Conservation (phyloP, 2,329 filamentous ascomycete genomes). For the Cercospora sojina region DNA sequence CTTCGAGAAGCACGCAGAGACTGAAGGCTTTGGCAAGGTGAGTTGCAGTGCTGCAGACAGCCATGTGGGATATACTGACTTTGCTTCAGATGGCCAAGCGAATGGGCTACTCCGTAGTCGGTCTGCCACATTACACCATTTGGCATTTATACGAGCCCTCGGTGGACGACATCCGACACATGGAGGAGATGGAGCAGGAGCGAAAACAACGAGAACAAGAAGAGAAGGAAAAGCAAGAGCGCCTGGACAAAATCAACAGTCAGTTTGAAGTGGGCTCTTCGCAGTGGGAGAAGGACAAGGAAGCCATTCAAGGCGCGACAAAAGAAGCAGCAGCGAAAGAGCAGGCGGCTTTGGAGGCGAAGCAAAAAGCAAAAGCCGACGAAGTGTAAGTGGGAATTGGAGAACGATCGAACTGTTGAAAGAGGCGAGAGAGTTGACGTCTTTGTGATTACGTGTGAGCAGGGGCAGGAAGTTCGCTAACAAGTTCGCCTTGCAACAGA, state of each 20-base stretch:
- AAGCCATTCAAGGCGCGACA: constrained; percentile 68
- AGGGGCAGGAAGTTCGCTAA: constrained; percentile 32
- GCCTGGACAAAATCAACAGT: constrained; percentile 74
- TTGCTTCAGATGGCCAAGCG: constrained; percentile 83
- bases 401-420: constrained; percentile 8
- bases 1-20: constrained; percentile 98
- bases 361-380: constrained; percentile 19
- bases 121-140: constrained; percentile 94
- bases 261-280: constrained; percentile 73
- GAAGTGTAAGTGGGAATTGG: constrained; percentile 27
- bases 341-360: constrained; percentile 25
- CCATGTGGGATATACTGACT: background rate
- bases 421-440: constrained; percentile 11
- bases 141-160: constrained; percentile 99
- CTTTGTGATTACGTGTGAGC: constrained; percentile 14
- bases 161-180: constrained; percentile 93
- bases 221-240: constrained; percentile 70
- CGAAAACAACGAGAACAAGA: constrained; percentile 75
- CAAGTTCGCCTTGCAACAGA: constrained; percentile 27
- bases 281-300: constrained; percentile 91
- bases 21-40: constrained; percentile 98
- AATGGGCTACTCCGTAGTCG: constrained; percentile 94
- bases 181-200: constrained; percentile 98
- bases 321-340: constrained; percentile 51
- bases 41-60: too few species aligned